These are phyloP conservation scores for Arachis monticola DNA, from an alignment of 331 rosid species.

Conservation along the genomic window DNA sequence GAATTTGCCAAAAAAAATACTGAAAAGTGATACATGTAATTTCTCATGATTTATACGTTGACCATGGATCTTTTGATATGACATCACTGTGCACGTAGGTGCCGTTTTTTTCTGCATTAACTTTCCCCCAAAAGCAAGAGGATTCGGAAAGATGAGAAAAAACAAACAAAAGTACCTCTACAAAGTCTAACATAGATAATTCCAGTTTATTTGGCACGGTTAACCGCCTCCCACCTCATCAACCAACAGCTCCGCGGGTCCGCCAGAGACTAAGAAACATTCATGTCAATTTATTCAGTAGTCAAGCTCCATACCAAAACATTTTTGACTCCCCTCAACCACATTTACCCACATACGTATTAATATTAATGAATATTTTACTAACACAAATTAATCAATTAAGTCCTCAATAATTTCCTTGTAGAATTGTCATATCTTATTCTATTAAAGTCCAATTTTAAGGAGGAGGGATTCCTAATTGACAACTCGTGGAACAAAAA, in stretches of 20 bases:
- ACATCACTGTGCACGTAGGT: slow-evolving; percentile 3
- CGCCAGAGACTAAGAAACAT: neutral
- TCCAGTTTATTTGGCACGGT: neutral
- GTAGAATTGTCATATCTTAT: neutral
- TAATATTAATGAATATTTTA: too few species aligned
- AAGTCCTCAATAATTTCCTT: neutral
- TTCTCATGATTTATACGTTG: too few species aligned
- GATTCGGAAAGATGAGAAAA: neutral
- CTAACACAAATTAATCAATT: neutral
- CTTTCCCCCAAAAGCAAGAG: neutral
- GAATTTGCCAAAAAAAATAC: too few species aligned
- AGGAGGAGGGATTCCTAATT: neutral
- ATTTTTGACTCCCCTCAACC: neutral
- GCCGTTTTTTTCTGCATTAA: neutral
- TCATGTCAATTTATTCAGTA: neutral
- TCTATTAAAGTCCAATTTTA: neutral
- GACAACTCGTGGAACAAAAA: neutral
- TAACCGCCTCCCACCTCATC: slow-evolving; percentile 3
- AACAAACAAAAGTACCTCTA: too few species aligned
- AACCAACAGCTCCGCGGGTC: neutral
- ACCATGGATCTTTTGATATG: too few species aligned
- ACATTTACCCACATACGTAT: neutral
- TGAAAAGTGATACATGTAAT: too few species aligned
- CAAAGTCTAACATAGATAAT: neutral
- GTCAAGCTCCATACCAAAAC: neutral